Evolutionary conservation across 1,284 basidiomycete genomes (phyloP).

Genomic region (Rhizoctonia solani): DNA sequence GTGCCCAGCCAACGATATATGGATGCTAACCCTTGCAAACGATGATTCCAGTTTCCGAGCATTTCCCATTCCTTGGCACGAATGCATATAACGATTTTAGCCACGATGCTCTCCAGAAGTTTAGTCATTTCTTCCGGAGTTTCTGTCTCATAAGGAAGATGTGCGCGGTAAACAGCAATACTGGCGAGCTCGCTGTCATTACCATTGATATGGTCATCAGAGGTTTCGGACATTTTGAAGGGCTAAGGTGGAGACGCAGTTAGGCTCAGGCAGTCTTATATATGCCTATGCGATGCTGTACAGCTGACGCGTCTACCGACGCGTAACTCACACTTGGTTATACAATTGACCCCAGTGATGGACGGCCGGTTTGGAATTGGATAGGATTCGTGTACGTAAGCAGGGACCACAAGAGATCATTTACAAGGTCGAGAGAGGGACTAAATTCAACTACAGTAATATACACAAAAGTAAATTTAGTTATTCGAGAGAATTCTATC

Average conservation of each 20-base stretch:
- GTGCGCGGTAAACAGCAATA: conserved; percentile 22
- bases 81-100: conserved; percentile 72
- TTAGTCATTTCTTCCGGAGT: conserved; percentile 74
- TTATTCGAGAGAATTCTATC: neutral
- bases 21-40: conserved; percentile 67
- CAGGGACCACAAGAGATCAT: neutral
- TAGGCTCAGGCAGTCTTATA: neutral
- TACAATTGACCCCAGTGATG: neutral
- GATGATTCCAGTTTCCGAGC: conserved; percentile 70
- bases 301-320: conserved; percentile 27
- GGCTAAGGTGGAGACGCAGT: neutral
- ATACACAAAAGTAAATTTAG: too few relatives aligned
- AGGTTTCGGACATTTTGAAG: conserved; percentile 18
- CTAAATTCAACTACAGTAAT: too few relatives aligned
- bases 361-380: too few relatives aligned
- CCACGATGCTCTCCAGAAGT: conserved; percentile 73
- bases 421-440: neutral
- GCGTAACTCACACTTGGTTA: neutral
- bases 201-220: neutral
- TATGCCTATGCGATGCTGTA: neutral
- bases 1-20: neutral
- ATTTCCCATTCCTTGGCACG: conserved; percentile 76
- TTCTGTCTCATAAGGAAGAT: conserved; percentile 78
- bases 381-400: too few relatives aligned
- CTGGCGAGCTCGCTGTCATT: neutral